Base-by-base conservation (phyloP, 257 asterid species). In the Salvia splendens region DNA sequence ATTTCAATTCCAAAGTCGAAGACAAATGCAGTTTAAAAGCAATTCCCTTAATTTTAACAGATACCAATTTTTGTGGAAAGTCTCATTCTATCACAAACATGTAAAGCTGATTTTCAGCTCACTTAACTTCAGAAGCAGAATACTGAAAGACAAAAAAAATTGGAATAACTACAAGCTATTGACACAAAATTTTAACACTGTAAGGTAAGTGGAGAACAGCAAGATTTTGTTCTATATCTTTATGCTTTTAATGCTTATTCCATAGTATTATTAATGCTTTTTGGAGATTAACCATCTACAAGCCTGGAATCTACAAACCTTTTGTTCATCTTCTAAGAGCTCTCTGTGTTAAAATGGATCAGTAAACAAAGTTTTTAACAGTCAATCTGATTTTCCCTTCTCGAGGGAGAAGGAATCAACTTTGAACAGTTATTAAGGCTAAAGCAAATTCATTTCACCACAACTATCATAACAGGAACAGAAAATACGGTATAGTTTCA, bases 391-490 rank as follows among this genome's bases (percentile, higher is more conserved):
- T 33, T 33, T 33, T 33, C 38, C 38, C 6, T 38, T 38, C 1
- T 1, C 4, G 42, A 40, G 45, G 11, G 45, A 40, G 11, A 40
- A 40, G 45, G 9, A 40, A 51, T 10, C 32, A 51, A 17, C 57
- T 24, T 28, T 12, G 32, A 62, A 46, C 35, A 55, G 24, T 14
- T 16, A 33, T 14, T 16, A 33, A n/a, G 8, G 61, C 28, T 40
- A 52, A 43, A 61, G 24, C 36, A 61, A 61, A 58, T 47, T 61
- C 38, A 41, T 41, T 69, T 61, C 43, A 73, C 41, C 11, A 60
- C 59, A 59, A 57, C 8, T 38, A 52, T 41, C 55, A 30, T 50
- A 45, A 54, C 17, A 30, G 24, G 32, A 67, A 65, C 68, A 59
- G 40, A 72, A 67, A 12, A 36, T 4, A 32, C 7, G 46, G 41